A percentile compares a stretch with the other conserved stretches of the same genome.
Conservation (phyloP, 2,329 filamentous ascomycete genomes). For the Trichoderma citrinoviride region DNA sequence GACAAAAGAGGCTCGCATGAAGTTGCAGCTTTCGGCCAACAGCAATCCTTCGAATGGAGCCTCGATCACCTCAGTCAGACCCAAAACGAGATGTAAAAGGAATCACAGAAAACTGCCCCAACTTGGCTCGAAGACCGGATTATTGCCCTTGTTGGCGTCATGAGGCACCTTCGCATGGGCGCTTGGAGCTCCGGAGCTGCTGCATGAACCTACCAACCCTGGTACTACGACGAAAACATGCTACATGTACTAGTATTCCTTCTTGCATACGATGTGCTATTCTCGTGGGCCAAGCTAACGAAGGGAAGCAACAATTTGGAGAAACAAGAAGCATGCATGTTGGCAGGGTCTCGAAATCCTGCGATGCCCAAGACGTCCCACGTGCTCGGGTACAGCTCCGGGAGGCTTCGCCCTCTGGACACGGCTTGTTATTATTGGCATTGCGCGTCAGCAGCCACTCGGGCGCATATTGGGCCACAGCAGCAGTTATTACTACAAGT, state of each 20-base stretch:
- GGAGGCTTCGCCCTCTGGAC: not conserved
- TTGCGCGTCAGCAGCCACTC: not conserved
- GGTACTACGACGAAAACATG: too few relatives aligned
- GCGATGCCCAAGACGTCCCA: conserved; percentile 1
- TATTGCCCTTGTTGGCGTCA: conserved; percentile 5
- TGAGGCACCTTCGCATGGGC: not conserved
- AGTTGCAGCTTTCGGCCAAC: not conserved
- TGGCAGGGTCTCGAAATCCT: not conserved
- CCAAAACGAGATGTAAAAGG: not conserved
- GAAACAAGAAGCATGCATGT: not conserved
- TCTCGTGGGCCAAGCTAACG: not conserved
- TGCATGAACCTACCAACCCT: conserved; percentile 6
- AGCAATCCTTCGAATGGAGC: not conserved
- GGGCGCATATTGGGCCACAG: not conserved
- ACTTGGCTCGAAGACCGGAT: not conserved
- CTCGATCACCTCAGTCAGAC: not conserved
- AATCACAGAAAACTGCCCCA: not conserved
- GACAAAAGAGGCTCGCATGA: not conserved
- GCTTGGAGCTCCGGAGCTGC: conserved; percentile 6
- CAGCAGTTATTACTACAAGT: not conserved
- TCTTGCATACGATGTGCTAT: too few relatives aligned
- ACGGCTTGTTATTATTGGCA: not conserved
- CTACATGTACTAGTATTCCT: too few relatives aligned
- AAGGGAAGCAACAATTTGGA: not conserved
- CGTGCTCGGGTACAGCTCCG: conserved; percentile 14